Evolutionary conservation across 1,284 basidiomycete genomes (phyloP), one percentile per base, ranked within the genome.

Genomic region (Tilletia horrida): DNA sequence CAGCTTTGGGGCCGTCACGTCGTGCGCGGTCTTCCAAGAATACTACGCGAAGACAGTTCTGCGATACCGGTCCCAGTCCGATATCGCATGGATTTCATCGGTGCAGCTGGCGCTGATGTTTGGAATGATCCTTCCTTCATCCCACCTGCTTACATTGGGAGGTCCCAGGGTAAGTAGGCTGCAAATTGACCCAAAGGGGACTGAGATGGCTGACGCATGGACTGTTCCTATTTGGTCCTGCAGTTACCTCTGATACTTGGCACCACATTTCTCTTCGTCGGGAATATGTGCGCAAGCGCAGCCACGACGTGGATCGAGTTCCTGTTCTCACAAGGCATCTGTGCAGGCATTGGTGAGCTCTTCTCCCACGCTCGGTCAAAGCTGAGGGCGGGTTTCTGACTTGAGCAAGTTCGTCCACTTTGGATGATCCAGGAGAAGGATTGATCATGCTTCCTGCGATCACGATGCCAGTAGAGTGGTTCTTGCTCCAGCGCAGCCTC

Each of bases 1-100:
- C 27, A 14, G 21, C 63, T 47, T 64, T 27, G 63, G 63, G 8
- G 35, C 27, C 11, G 31, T 64, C 44, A 64, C 35, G 11, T 64
- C 63, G 18, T 64, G 47, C 45, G 27, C 35, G 1, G 63, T 64
- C n/a, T 64, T 64, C 63, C 44, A 64, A 18, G 44, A 42, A 25
- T 64, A 50, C 44, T 64, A 64, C 47, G 29, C 21, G 21, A 23
- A 23, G 4, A 35, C 29, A 21, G 11, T 48, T 8, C 44, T 64
- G 42, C n/a, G 9, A 8, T 7, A 31, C 25, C 44, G 25, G 35
- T 27, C 23, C 44, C 25, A 64, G 45, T 47, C 25, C 6, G 63
- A 44, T 23, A 64, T 64, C 44, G 43, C 63, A 4, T 48, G 43
- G 44, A 64, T 64, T 23, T 44, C 44, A 21, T 43, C 35, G 18